These are phyloP conservation scores for Pythium dissimile DNA, from an alignment of 352 stramenopile genomes.

Conservation along the genomic window DNA sequence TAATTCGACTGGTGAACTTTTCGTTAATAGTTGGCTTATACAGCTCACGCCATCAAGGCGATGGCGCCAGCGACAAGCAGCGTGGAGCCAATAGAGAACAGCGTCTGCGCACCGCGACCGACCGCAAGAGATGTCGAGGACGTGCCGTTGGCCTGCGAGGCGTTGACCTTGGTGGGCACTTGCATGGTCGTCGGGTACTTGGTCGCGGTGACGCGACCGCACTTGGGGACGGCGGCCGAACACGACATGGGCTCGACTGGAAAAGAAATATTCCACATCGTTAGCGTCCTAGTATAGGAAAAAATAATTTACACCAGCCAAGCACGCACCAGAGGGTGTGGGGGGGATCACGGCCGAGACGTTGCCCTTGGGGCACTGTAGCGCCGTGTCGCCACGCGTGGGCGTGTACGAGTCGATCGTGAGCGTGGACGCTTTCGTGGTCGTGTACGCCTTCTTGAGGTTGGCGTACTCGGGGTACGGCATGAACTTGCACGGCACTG, in stretches of 20 bases:
- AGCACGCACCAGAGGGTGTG: conserved; percentile 27
- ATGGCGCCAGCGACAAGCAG: no score
- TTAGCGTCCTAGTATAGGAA: not conserved
- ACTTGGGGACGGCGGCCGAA: conserved; percentile 36
- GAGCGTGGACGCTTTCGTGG: conserved; percentile 44
- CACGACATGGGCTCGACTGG: conserved; percentile 30
- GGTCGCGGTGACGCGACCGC: conserved; percentile 18
- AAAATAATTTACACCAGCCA: not conserved
- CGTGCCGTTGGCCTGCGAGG: no score
- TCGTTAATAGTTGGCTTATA: no score
- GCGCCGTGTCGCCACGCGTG: conserved; percentile 23
- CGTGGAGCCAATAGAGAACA: no score
- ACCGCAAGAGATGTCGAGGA: no score
- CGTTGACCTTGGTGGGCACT: no score
- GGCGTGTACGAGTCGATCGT: conserved; percentile 38
- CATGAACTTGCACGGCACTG: conserved; percentile 42
- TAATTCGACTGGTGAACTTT: no score
- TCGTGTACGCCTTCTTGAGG: conserved; percentile 42
- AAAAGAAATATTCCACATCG: no score
- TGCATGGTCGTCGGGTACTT: not conserved
- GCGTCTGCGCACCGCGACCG: no score
- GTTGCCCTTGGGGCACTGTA: conserved; percentile 36
- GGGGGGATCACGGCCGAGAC: conserved; percentile 40
- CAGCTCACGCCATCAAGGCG: no score
- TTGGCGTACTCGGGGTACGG: conserved; percentile 58